Base-by-base conservation (phyloP, 371 early-diverging fungal genomes). In the Mucor racemosus region DNA sequence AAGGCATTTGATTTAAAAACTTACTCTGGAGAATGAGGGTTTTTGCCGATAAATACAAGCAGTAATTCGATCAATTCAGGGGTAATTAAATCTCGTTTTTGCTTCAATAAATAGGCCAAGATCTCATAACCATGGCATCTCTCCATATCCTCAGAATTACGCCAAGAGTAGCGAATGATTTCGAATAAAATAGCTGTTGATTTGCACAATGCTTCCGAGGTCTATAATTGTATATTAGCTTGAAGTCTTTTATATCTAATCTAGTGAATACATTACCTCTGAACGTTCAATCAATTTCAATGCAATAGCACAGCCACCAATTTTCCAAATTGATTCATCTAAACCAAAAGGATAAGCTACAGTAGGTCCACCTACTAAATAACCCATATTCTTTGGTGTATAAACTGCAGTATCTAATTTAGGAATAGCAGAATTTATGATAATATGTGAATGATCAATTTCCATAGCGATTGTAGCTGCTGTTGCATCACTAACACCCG, bases 141-240 rank as follows among this genome's bases (percentile, higher is more conserved):
- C 61, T 90, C 91, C 90, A 91, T 91, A 56, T 92, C 92, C 64
- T 89, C 91, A 0, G 87, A 84, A 65, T 91, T 88, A 17, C 91
- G 66, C 91, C 91, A 91, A 35, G 85, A 88, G 67, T 86, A 87
- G 11, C 86, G 79, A 56, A 93, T 84, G 15, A 84, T 73, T 54
- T 90, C 86, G 46, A 88, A 87, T 7, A 92, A 63, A 40, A 90
- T 74, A 14, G 82, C 72, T n/a, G 86, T 78, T 0, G 89, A 79
- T 68, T 88, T 88, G 53, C 81, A 81, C n/a, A 92, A 65, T 11
- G 82, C 72, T 14, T 75, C 83, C 1, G 87, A 66, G 0, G 89
- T 86, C 86, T 91, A 65, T 21, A 21, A 19, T 0, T 33, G 1
- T 38, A 5, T 35, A 6, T 61, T 10, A 35, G 38, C 50, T 21